A percentile compares a stretch with the other conserved stretches of the same genome.
Conservation (phyloP, 768 basidiomycete species). For the Mycena leptocephala region DNA sequence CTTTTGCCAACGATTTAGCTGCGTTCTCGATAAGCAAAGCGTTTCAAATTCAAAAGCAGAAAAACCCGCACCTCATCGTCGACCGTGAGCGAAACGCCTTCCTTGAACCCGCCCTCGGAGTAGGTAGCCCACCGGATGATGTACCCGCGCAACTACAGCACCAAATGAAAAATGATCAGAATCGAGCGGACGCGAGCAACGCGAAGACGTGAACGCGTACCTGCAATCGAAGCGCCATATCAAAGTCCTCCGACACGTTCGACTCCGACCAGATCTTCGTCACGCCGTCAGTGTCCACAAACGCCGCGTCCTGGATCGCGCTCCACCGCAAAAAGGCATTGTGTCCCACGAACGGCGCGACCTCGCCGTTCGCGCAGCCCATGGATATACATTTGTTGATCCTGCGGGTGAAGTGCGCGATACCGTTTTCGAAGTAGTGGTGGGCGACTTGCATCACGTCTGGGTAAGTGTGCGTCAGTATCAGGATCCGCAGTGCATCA, state of each 20-base stretch:
- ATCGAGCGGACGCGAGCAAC: background rate
- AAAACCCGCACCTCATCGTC: constrained; percentile 77
- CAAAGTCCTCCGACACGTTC: constrained; percentile 90
- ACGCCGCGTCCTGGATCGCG: constrained; percentile 90
- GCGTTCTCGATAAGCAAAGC: background rate
- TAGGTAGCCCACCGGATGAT: constrained; percentile 92
- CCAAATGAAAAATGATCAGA: background rate
- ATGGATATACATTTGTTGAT: constrained; percentile 90
- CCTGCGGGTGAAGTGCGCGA: constrained; percentile 89
- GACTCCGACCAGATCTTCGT: constrained; percentile 88
- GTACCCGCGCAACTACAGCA: constrained; percentile 70
- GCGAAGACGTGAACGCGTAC: constrained; percentile 40
- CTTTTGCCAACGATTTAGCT: constrained; percentile 92
- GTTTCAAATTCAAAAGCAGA: background rate
- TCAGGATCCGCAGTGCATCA: too few species aligned
- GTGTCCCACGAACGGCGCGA: constrained; percentile 89
- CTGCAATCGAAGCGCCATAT: constrained; percentile 82
- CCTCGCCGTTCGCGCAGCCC: constrained; percentile 86
- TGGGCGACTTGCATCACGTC: constrained; percentile 94
- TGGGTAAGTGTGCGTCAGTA: constrained; percentile 36
- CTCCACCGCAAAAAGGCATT: constrained; percentile 94
- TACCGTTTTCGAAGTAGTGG: constrained; percentile 93
- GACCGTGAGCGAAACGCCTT: constrained; percentile 91
- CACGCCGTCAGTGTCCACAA: constrained; percentile 77
- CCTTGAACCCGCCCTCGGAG: constrained; percentile 89